Evolutionary conservation across 2,329 filamentous ascomycete genomes (phyloP).

Genomic region (Paracoccidioides brasiliensis): DNA sequence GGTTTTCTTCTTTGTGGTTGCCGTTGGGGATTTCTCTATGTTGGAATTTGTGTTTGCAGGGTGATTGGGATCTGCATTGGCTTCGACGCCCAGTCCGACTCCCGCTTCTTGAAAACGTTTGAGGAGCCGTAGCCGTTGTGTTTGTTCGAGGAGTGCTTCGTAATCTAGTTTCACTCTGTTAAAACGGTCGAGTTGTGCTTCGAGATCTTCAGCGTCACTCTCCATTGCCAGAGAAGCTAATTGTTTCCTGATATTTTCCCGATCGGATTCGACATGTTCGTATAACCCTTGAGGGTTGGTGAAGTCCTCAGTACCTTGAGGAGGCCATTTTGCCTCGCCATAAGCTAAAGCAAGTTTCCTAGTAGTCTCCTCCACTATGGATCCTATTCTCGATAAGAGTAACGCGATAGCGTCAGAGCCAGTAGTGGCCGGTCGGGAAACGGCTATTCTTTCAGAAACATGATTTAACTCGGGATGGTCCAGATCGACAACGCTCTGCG

Average conservation of each 20-base stretch:
- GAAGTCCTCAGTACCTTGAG: constrained; percentile 38
- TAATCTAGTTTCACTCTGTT: constrained; percentile 23
- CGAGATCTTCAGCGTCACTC: constrained; percentile 23
- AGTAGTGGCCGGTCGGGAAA: not conserved
- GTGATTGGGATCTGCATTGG: not conserved
- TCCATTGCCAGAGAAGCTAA: constrained; percentile 25
- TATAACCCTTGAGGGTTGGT: constrained; percentile 30
- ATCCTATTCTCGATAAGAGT: constrained; percentile 55
- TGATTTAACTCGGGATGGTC: constrained; percentile 6
- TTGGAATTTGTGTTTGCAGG: not conserved
- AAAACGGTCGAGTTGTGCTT: constrained; percentile 29
- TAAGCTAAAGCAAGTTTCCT: constrained; percentile 48
- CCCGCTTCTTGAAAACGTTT: constrained; percentile 16
- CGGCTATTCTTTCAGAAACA: not conserved
- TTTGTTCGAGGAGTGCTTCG: constrained; percentile 33
- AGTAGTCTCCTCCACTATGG: constrained; percentile 58
- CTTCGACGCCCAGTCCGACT: not conserved
- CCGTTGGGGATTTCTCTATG: not conserved
- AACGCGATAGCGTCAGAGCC: constrained; percentile 48
- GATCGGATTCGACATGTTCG: constrained; percentile 32
- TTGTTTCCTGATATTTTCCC: constrained; percentile 31
- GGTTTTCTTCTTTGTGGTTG: constrained; percentile 9
- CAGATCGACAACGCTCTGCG: constrained; percentile 27
- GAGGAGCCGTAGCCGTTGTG: constrained; percentile 27
- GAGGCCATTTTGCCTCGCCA: constrained; percentile 48